phyloP scores from a whole-genome alignment of 345 rosid genomes.

The Camelina hispida region DNA sequence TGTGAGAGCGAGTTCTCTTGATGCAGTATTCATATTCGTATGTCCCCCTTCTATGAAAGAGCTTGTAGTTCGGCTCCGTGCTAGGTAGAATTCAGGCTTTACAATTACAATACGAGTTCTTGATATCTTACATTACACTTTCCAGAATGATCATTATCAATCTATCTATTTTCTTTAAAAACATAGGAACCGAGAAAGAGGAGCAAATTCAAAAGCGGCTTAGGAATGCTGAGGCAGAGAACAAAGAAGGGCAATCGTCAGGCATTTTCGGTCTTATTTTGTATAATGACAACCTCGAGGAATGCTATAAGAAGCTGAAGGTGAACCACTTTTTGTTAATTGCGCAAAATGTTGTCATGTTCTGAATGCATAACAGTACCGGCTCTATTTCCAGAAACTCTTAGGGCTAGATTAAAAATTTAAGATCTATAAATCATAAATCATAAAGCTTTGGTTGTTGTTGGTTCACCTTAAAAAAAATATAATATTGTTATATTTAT shows the following conservation, averaged over 20 bases:
- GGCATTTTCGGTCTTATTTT: slow-evolving; percentile 62
- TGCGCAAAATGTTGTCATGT: background rate
- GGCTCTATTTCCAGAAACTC: slow-evolving; percentile 53
- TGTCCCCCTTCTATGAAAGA: slow-evolving; percentile 82
- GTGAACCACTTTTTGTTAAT: slow-evolving; percentile 45
- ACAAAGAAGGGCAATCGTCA: slow-evolving; percentile 63
- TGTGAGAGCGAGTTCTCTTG: no score
- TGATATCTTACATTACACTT: slow-evolving; percentile 2
- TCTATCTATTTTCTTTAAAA: background rate
- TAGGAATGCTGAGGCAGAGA: slow-evolving; percentile 68
- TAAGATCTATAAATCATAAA: no score
- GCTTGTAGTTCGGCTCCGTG: slow-evolving; percentile 85
- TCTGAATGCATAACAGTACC: slow-evolving; percentile 22
- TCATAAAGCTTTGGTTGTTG: no score
- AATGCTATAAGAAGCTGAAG: slow-evolving; percentile 79
- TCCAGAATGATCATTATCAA: background rate
- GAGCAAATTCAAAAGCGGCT: slow-evolving; percentile 26
- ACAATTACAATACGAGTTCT: background rate
- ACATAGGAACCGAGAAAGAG: slow-evolving; percentile 13
- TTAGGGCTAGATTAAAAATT: slow-evolving; percentile 63
- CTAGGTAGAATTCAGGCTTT: slow-evolving; percentile 56
- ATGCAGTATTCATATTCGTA: no score
- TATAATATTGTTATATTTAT: no score
- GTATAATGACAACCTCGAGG: slow-evolving; percentile 68
- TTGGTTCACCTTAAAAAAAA: no score